A percentile compares a stretch with the other conserved stretches of the same genome.
Evolutionary conservation across 164 flowering plant genomes (phyloP).

Genomic region (Paratinospora sagittata): DNA sequence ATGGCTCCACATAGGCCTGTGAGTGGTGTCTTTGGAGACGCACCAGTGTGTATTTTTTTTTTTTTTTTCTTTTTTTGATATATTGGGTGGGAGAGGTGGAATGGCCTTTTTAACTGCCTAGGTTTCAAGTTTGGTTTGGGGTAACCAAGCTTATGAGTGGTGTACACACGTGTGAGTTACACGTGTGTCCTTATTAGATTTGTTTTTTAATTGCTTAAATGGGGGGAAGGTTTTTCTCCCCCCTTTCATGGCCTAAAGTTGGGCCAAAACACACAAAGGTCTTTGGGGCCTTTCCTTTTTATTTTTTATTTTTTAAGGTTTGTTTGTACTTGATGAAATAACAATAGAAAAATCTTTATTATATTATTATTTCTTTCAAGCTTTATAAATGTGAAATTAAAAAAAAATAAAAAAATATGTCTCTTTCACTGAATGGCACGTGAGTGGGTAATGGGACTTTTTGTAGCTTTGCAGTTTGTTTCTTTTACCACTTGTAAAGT

Average conservation of each 20-base stretch:
- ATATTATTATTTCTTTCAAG: neutral
- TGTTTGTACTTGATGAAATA: constrained; percentile 11
- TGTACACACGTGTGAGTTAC: constrained; percentile 8
- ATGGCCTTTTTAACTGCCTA: constrained; percentile 10
- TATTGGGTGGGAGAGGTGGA: neutral
- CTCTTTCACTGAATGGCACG: constrained; percentile 8
- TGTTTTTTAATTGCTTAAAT: neutral
- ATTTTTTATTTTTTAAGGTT: constrained; percentile 2
- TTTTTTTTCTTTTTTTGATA: neutral
- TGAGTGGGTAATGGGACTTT: constrained; percentile 10
- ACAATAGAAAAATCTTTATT: neutral
- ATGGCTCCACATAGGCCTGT: neutral
- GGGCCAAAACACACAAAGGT: constrained; percentile 9
- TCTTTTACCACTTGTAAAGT: neutral
- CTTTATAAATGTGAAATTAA: neutral
- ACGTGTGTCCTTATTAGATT: neutral
- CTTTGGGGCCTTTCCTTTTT: constrained; percentile 17
- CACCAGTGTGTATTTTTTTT: neutral
- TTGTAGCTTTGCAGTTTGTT: constrained; percentile 19
- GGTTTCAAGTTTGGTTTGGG: neutral
- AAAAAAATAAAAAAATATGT: too few relatives aligned
- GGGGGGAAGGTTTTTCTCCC: neutral
- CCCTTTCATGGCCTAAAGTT: constrained; percentile 1
- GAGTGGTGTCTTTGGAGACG: neutral
- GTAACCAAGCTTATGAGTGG: constrained; percentile 6